Evolutionary conservation across 805 yeast genomes (phyloP), one percentile per base, ranked within the genome.

Genomic region (Naumovozyma baii): DNA sequence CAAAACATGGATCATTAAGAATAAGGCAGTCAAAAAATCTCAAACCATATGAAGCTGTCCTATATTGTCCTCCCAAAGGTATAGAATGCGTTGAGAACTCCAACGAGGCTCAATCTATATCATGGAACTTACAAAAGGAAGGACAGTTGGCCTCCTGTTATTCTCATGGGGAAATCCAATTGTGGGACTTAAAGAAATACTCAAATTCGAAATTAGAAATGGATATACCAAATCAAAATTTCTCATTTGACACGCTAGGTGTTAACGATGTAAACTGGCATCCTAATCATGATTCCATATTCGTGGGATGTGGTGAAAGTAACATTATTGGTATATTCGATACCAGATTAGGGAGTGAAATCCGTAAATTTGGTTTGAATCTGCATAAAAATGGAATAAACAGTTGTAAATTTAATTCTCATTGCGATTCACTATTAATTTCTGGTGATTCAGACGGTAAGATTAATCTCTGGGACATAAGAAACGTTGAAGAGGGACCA

Each of bases 241-340:
- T 42, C 15, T 31, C 32, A 2, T 47, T 54, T 12, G 75, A 71
- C 42, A 54, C 53, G 2, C 53, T 52, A 2, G 85, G 87, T 0
- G 70, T 80, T 13, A 88, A 87, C 55, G 88, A 80, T 49, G 67
- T 83, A 1, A 71, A 78, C 39, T 87, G 88, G 86, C 63, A 73
- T 39, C 73, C 74, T 2, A 59, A 62, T 28, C 87, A 84, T 51
- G 76, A 74, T 43, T 64, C 76, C 0, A 48, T 84, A 2, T 69
- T 86, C 41, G 77, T 74, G 1, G 57, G 74, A 1, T 88, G 77
- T 2, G 83, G 86, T 31, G 96, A 88, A 46, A 73, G 71, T 36
- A 72, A 74, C 5, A 43, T 46, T 3, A 56, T 76, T 25, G 68
- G 68, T 35, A 34, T 83, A 2, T 69, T 66, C 50, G 94, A 84